These are phyloP conservation scores for Syzygium jambos DNA, from an alignment of 345 rosid genomes.

Conservation along the genomic window DNA sequence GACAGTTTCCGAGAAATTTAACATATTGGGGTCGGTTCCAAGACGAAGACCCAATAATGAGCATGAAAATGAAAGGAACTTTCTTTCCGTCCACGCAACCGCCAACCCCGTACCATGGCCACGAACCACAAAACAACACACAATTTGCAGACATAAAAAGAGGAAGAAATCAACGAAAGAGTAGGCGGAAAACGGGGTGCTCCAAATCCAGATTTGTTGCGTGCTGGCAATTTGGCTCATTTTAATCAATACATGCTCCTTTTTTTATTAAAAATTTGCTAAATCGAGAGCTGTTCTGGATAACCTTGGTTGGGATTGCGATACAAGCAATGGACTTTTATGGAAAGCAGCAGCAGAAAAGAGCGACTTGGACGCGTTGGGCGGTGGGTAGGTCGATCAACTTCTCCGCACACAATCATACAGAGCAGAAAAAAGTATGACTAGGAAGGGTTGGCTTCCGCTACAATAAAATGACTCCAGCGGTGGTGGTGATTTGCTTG, in stretches of 20 bases:
- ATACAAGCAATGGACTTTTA: background rate
- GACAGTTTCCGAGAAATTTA: background rate
- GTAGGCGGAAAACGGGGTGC: background rate
- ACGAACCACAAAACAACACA: background rate
- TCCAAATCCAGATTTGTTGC: background rate
- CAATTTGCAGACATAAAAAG: background rate
- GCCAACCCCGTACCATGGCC: background rate
- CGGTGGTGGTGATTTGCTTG: background rate
- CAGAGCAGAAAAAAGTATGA: no score
- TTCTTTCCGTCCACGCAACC: constrained; percentile 35
- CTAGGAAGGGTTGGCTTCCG: no score
- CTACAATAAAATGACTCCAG: background rate
- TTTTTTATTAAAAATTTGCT: no score
- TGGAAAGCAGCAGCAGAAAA: background rate
- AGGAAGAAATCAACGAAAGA: background rate
- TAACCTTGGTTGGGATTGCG: background rate
- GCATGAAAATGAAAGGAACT: background rate
- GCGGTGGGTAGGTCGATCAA: background rate
- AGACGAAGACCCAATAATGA: background rate
- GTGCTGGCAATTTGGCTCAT: background rate
- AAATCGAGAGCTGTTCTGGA: background rate
- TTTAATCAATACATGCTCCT: background rate
- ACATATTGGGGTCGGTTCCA: constrained; percentile 6
- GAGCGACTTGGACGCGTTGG: background rate
- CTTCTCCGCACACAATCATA: background rate